Evolutionary conservation across 148 eudicot genomes (phyloP).

Genomic region (Fagopyrum tataricum): DNA sequence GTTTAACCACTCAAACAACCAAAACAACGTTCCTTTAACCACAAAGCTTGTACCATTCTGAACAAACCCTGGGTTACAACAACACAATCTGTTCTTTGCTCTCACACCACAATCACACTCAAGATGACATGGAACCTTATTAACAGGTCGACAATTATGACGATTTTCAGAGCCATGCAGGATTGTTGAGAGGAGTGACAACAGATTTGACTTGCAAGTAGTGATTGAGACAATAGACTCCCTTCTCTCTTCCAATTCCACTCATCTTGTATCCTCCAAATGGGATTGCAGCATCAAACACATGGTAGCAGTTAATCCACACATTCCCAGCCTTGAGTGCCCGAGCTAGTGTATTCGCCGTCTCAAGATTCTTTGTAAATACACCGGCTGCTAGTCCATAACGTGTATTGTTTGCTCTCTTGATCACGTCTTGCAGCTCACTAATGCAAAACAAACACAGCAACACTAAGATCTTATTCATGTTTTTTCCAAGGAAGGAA

Average conservation of each 20-base stretch:
- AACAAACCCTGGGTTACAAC: neutral
- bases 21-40: neutral
- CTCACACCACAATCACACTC: neutral
- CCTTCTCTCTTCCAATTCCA: conserved; percentile 86
- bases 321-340: conserved; percentile 80
- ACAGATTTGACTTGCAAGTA: conserved; percentile 89
- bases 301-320: conserved; percentile 87
- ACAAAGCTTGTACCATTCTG: neutral
- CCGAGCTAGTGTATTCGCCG: conserved; percentile 71
- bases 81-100: neutral
- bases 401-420: conserved; percentile 63
- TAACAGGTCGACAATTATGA: neutral
- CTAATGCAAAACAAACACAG: conserved; percentile 23
- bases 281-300: conserved; percentile 91
- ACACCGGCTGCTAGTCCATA: conserved; percentile 94
- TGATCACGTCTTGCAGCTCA: conserved; percentile 67
- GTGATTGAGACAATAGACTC: conserved; percentile 72
- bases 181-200: conserved; percentile 67
- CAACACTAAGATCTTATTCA: neutral
- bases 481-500: neutral
- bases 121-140: neutral
- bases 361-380: conserved; percentile 60
- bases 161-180: conserved; percentile 55
- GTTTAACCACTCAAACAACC: neutral
- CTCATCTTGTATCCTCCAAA: conserved; percentile 97